A percentile compares a stretch with the other conserved stretches of the same genome.
phyloP scores from a whole-genome alignment of 108 stramenopile species.

The Fistulifera solaris region DNA sequence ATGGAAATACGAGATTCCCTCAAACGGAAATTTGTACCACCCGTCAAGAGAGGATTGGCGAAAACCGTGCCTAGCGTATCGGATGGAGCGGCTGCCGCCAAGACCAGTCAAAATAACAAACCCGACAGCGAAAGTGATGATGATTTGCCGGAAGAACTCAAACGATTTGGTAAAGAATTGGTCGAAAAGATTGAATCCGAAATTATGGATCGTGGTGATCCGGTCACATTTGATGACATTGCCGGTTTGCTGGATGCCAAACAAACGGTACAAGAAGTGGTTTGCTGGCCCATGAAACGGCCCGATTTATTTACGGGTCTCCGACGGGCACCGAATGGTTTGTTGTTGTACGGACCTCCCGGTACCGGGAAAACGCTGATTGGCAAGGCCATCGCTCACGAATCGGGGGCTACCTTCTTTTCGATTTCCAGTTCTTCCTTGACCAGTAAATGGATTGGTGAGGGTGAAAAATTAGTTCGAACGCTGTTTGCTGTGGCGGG shows the following conservation, averaged over 20 bases:
- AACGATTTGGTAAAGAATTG: slow-evolving; percentile 77
- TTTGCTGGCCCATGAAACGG: slow-evolving; percentile 86
- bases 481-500: slow-evolving; percentile 96
- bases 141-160: slow-evolving; percentile 76
- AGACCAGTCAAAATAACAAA: slow-evolving; percentile 11
- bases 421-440: slow-evolving; percentile 95
- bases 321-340: slow-evolving; percentile 75
- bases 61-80: background rate
- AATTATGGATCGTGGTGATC: slow-evolving; percentile 58
- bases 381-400: slow-evolving; percentile 97
- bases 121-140: slow-evolving; percentile 41
- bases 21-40: slow-evolving; percentile 71
- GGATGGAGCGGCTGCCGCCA: background rate
- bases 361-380: slow-evolving; percentile 80
- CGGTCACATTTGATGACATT: slow-evolving; percentile 86
- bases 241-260: slow-evolving; percentile 85
- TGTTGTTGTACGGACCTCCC: slow-evolving; percentile 75
- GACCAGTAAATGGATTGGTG: slow-evolving; percentile 99
- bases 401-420: slow-evolving; percentile 97
- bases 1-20: slow-evolving; percentile 49
- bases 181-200: slow-evolving; percentile 80
- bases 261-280: slow-evolving; percentile 76
- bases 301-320: slow-evolving; percentile 92
- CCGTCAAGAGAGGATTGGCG: slow-evolving; percentile 18
- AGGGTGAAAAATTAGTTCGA: slow-evolving; percentile 96